Percentiles rank a stretch among this genome's conserved stretches.
Conservation (phyloP, 495 filamentous ascomycete species). For the Clavariopsis aquatica region DNA sequence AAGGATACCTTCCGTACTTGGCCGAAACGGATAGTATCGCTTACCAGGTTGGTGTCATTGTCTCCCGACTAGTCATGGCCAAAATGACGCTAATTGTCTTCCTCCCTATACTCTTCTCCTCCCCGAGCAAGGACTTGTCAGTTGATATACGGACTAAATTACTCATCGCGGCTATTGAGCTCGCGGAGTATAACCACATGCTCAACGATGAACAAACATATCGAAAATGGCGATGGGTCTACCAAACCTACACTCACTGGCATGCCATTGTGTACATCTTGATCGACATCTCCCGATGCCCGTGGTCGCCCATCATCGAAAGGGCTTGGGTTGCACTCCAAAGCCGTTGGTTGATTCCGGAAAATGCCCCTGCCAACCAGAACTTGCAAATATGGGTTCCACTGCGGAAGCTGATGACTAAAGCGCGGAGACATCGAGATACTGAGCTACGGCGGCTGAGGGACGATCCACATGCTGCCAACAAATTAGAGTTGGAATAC, state of each 20-base stretch:
- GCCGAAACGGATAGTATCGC: conserved; percentile 44
- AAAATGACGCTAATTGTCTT: conserved; percentile 54
- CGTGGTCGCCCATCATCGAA: conserved; percentile 54
- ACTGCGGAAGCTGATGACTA: conserved; percentile 54
- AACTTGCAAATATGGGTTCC: conserved; percentile 56
- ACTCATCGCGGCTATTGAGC: conserved; percentile 52
- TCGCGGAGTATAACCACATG: conserved; percentile 58
- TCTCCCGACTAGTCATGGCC: conserved; percentile 48
- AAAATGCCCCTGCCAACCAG: conserved; percentile 44
- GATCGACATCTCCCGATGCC: conserved; percentile 53
- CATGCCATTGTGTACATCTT: conserved; percentile 59
- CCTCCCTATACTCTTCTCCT: conserved; percentile 47
- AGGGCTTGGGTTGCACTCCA: conserved; percentile 58
- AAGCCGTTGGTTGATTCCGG: conserved; percentile 51
- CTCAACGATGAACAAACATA: conserved; percentile 51
- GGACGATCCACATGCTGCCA: conserved; percentile 39
- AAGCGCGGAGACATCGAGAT: conserved; percentile 52
- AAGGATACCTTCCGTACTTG: conserved; percentile 49
- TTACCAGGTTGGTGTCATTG: conserved; percentile 50
- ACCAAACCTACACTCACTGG: conserved; percentile 63
- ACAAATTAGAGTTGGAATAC: conserved; percentile 44
- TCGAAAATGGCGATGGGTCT: conserved; percentile 62
- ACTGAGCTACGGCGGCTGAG: conserved; percentile 48
- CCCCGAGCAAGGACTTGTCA: conserved; percentile 40
- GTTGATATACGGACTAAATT: conserved; percentile 48